These are phyloP conservation scores for Chalciporus piperatus DNA, from an alignment of 768 basidiomycete genomes.

Conservation along the genomic window DNA sequence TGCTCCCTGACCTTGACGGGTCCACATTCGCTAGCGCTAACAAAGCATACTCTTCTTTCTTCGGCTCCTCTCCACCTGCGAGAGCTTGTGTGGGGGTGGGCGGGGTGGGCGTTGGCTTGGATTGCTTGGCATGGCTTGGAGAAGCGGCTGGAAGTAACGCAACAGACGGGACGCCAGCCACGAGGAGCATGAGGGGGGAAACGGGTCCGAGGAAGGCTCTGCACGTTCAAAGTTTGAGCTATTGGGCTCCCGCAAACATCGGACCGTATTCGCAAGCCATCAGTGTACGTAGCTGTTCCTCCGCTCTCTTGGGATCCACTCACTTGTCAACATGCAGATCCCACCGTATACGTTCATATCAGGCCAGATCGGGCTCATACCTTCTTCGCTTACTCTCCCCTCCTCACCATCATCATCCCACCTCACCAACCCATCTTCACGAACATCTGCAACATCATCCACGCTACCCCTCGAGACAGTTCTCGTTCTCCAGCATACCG, in stretches of 20 bases:
- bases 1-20: constrained; percentile 72
- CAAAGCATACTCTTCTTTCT: constrained; percentile 72
- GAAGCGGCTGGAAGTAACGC: constrained; percentile 7
- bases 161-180: constrained; percentile 11
- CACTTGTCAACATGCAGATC: constrained; percentile 42
- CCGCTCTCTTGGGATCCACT: neutral
- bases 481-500: constrained; percentile 76
- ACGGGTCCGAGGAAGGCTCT: constrained; percentile 56
- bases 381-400: constrained; percentile 68
- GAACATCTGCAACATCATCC: constrained; percentile 52
- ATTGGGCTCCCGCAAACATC: constrained; percentile 99
- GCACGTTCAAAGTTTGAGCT: constrained; percentile 94
- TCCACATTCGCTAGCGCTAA: constrained; percentile 72
- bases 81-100: constrained; percentile 90
- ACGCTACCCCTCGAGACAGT: constrained; percentile 61
- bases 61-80: constrained; percentile 89
- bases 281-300: constrained; percentile 46
- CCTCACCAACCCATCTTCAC: constrained; percentile 13
- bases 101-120: constrained; percentile 60
- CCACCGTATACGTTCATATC: constrained; percentile 82
- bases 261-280: constrained; percentile 97
- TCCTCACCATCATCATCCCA: constrained; percentile 35
- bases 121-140: constrained; percentile 69
- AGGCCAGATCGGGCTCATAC: constrained; percentile 92
- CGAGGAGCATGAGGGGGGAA: constrained; percentile 25